Conservation (phyloP, 495 filamentous ascomycete species). For the Xylaria flabelliformis region DNA sequence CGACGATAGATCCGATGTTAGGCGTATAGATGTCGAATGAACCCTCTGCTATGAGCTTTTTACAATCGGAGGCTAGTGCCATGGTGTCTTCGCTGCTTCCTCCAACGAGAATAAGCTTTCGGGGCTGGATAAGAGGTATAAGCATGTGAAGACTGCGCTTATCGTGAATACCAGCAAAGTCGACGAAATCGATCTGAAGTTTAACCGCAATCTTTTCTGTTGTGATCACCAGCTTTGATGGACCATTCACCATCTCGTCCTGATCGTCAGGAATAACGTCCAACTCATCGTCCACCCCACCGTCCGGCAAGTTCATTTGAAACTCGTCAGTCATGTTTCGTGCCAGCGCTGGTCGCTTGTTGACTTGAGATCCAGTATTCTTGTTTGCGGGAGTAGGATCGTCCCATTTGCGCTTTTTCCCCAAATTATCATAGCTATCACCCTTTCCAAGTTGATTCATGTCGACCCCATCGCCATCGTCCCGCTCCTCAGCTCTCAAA, state of each 20-base stretch:
- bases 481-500: constrained; percentile 88
- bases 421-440: constrained; percentile 68
- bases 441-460: constrained; percentile 51
- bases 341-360: constrained; percentile 49
- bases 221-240: constrained; percentile 72
- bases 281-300: constrained; percentile 54
- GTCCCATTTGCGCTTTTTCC: constrained; percentile 94
- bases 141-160: constrained; percentile 92
- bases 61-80: constrained; percentile 78
- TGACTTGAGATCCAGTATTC: constrained; percentile 37
- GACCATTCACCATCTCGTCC: constrained; percentile 67
- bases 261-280: constrained; percentile 63
- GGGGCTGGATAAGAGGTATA: constrained; percentile 90
- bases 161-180: constrained; percentile 92
- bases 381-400: constrained; percentile 62
- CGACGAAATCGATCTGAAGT: constrained; percentile 81
- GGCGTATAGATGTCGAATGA: constrained; percentile 80
- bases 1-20: constrained; percentile 67
- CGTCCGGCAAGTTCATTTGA: constrained; percentile 49
- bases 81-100: constrained; percentile 79
- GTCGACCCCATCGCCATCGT: constrained; percentile 74
- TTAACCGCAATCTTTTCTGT: constrained; percentile 67
- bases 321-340: constrained; percentile 49
- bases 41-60: constrained; percentile 67
- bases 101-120: constrained; percentile 88